Evolutionary conservation across 2,329 filamentous ascomycete genomes (phyloP).

Genomic region (Orbilia ellipsospora): DNA sequence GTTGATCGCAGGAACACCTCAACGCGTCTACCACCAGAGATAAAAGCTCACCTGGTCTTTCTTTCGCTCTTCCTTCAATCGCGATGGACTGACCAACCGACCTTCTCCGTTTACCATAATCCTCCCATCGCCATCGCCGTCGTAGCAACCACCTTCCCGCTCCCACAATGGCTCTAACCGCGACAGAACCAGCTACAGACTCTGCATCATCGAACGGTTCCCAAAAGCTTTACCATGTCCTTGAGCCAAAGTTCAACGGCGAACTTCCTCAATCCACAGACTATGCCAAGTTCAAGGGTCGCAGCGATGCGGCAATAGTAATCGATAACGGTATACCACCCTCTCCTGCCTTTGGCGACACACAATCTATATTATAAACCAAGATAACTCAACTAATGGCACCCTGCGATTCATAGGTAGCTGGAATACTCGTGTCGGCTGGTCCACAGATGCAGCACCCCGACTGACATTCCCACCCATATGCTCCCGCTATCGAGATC

Average conservation of each 20-base stretch:
- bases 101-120: not conserved
- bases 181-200: conserved; percentile 24
- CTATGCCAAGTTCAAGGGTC: conserved; percentile 53
- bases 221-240: conserved; percentile 70
- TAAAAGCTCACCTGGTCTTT: not conserved
- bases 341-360: conserved; percentile 9
- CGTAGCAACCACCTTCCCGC: conserved; percentile 17
- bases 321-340: conserved; percentile 87
- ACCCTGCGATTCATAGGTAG: conserved; percentile 71
- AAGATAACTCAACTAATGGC: not conserved
- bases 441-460: conserved; percentile 90
- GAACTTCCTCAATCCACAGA: conserved; percentile 64
- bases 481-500: conserved; percentile 93
- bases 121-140: conserved; percentile 10
- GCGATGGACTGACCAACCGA: not conserved
- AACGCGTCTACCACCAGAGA: too few relatives aligned
- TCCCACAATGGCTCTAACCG: conserved; percentile 28
- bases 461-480: conserved; percentile 84
- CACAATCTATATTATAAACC: conserved; percentile 23
- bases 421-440: conserved; percentile 88
- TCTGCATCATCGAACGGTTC: conserved; percentile 60
- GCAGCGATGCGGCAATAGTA: conserved; percentile 74
- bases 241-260: conserved; percentile 72
- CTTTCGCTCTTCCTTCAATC: not conserved
- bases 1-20: not conserved